phyloP scores from a whole-genome alignment of 2,329 filamentous ascomycete genomes.

The Sclerotiophoma versabilis region DNA sequence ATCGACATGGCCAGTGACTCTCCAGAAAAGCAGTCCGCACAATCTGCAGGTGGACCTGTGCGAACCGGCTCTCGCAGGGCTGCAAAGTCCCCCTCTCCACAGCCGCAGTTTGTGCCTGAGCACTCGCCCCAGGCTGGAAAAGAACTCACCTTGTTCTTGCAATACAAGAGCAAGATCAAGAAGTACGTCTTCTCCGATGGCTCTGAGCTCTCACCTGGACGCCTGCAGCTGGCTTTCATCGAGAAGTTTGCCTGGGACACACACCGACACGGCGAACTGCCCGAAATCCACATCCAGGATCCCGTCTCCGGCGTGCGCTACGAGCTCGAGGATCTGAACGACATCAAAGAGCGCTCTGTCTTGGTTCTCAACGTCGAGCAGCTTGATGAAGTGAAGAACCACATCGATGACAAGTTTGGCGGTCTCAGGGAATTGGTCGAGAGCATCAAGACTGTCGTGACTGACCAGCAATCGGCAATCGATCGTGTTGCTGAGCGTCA shows the following conservation, averaged over 20 bases:
- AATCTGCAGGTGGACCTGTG: conserved; percentile 29
- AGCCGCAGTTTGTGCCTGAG: conserved; percentile 55
- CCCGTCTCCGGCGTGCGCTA: conserved; percentile 94
- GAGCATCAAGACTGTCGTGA: conserved; percentile 81
- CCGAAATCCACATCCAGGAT: conserved; percentile 98
- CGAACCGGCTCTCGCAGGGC: conserved; percentile 40
- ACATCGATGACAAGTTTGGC: conserved; percentile 90
- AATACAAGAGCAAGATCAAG: conserved; percentile 97
- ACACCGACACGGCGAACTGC: conserved; percentile 91
- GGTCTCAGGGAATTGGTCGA: conserved; percentile 84
- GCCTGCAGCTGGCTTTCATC: conserved; percentile 93
- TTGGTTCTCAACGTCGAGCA: conserved; percentile 93
- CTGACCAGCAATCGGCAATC: conserved; percentile 81
- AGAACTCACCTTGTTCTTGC: conserved; percentile 90
- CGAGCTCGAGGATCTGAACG: conserved; percentile 89
- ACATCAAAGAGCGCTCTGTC: conserved; percentile 94
- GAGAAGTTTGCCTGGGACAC: conserved; percentile 99
- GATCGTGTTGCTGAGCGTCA: conserved; percentile 90
- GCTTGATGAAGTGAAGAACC: conserved; percentile 93
- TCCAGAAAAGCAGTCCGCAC: conserved; percentile 30
- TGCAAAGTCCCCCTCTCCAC: conserved; percentile 50
- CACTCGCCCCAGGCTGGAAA: conserved; percentile 77
- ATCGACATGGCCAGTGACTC: conserved; percentile 35
- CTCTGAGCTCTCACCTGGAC: conserved; percentile 82
- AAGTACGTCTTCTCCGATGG: conserved; percentile 91